These are phyloP conservation scores for Aspergillus sp. DNA, from an alignment of 2,329 filamentous ascomycete species.

Conservation along the genomic window DNA sequence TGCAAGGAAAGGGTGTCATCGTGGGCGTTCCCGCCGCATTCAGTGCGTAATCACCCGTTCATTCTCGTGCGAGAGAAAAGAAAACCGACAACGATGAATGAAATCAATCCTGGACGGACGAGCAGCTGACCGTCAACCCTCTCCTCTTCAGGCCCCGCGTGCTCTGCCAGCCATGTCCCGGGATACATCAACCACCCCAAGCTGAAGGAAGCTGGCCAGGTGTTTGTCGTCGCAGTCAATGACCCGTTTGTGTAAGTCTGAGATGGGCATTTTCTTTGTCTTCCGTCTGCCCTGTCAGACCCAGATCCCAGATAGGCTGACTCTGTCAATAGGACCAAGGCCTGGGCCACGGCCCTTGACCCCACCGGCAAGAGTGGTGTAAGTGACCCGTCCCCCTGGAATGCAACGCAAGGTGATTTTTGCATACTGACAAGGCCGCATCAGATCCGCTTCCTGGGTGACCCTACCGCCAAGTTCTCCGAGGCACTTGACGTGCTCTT, in stretches of 20 bases:
- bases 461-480: conserved; percentile 77
- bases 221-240: conserved; percentile 91
- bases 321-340: conserved; percentile 70
- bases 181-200: conserved; percentile 79
- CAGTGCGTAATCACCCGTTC: conserved; percentile 43
- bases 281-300: neutral
- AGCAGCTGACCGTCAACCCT: conserved; percentile 1
- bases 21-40: conserved; percentile 83
- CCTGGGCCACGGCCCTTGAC: conserved; percentile 78
- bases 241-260: conserved; percentile 88
- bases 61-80: neutral
- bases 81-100: neutral
- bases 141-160: conserved; percentile 53
- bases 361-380: conserved; percentile 73
- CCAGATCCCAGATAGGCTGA: conserved; percentile 9
- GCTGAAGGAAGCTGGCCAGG: conserved; percentile 75
- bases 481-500: conserved; percentile 81
- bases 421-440: neutral
- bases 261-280: neutral
- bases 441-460: conserved; percentile 85
- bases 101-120: neutral
- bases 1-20: conserved; percentile 75
- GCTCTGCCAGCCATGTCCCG: conserved; percentile 73
- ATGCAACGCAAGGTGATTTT: neutral
- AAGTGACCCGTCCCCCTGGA: conserved; percentile 40